These are phyloP conservation scores for Dryadomyces quercus-mongolicae DNA, from an alignment of 2,329 filamentous ascomycete genomes.

Conservation along the genomic window DNA sequence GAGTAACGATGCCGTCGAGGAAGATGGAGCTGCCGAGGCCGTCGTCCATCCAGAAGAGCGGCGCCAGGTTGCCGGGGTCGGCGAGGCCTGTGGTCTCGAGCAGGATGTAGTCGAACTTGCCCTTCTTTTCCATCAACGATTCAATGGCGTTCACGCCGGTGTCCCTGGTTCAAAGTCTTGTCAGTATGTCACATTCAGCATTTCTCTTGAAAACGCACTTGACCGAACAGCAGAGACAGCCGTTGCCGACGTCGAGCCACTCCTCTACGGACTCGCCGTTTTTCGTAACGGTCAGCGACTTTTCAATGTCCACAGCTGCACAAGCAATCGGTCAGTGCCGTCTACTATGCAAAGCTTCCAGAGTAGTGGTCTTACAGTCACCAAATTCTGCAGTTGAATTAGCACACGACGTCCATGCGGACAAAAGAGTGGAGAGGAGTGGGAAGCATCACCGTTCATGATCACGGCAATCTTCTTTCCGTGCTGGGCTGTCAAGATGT, in stretches of 20 bases:
- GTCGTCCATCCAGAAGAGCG: constrained; percentile 95
- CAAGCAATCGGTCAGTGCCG: neutral
- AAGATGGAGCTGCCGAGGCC: constrained; percentile 92
- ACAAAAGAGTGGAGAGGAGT: too few relatives aligned
- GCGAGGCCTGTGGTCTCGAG: constrained; percentile 93
- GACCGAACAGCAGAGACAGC: constrained; percentile 95
- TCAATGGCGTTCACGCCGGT: constrained; percentile 90
- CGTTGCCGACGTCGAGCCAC: constrained; percentile 93
- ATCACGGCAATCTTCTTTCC: constrained; percentile 98
- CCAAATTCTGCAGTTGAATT: constrained; percentile 11
- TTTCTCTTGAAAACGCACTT: constrained; percentile 48
- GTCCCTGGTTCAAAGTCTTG: constrained; percentile 54
- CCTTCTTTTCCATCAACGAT: constrained; percentile 85
- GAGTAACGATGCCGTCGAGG: constrained; percentile 88
- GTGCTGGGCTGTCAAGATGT: constrained; percentile 88
- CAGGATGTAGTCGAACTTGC: constrained; percentile 93
- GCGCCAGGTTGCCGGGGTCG: constrained; percentile 89
- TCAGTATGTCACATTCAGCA: neutral
- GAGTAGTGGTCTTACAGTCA: constrained; percentile 18
- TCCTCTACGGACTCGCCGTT: constrained; percentile 74
- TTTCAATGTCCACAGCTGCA: constrained; percentile 90
- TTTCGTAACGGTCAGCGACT: constrained; percentile 82
- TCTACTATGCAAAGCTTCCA: too few relatives aligned
- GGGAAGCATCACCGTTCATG: constrained; percentile 76
- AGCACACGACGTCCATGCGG: neutral